Conservation (phyloP, 139 green algal species). For the Chlamydomonas schloesseri region DNA sequence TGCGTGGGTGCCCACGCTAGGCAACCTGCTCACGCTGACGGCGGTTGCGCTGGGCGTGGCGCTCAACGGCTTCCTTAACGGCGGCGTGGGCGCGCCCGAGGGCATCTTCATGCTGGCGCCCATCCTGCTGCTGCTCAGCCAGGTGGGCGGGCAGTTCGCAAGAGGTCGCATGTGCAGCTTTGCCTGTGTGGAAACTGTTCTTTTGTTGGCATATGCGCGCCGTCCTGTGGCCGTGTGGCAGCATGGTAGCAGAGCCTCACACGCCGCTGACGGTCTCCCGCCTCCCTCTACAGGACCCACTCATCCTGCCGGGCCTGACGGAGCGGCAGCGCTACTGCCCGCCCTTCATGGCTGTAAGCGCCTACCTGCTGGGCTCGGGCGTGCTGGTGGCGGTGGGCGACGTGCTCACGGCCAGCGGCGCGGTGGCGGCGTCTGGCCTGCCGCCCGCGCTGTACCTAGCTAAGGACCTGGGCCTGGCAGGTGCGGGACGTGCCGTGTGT, state of each 20-base stretch:
- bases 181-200: too few species aligned
- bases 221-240: too few species aligned
- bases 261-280: neutral
- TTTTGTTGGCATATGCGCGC: too few species aligned
- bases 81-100: conserved; percentile 50
- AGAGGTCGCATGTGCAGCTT: too few species aligned
- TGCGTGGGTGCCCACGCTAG: conserved; percentile 83
- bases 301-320: conserved; percentile 73
- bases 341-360: conserved; percentile 52
- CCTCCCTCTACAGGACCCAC: conserved; percentile 63
- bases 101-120: conserved; percentile 82
- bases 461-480: conserved; percentile 22
- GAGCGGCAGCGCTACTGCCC: conserved; percentile 81
- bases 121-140: conserved; percentile 87
- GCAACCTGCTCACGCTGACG: conserved; percentile 85
- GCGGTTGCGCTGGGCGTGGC: conserved; percentile 77
- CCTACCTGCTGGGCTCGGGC: conserved; percentile 50
- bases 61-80: conserved; percentile 73
- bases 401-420: neutral
- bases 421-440: neutral
- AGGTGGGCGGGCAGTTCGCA: neutral
- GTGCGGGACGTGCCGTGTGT: neutral
- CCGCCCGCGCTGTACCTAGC: conserved; percentile 5
- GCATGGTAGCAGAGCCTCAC: too few species aligned
- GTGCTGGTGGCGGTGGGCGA: neutral